Evolutionary conservation across 495 filamentous ascomycete species (phyloP).

Genomic region (Bacidia gigantensis): DNA sequence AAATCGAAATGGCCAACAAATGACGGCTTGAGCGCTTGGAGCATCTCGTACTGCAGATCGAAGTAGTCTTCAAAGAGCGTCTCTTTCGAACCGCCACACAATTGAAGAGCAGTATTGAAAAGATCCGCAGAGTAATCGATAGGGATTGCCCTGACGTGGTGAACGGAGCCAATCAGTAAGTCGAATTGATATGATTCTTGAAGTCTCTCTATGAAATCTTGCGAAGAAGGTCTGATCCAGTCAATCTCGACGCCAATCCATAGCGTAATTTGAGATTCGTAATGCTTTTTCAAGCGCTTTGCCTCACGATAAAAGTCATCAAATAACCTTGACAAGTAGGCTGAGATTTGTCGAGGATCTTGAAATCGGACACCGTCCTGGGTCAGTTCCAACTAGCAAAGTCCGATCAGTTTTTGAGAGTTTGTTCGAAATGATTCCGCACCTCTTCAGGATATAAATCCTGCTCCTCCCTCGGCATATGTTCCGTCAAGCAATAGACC

Average conservation of each 20-base stretch:
- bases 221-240: conserved; percentile 65
- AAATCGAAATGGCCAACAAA: conserved; percentile 93
- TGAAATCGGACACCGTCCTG: neutral
- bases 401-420: too few relatives aligned
- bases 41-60: conserved; percentile 73
- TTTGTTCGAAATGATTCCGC: neutral
- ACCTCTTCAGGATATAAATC: conserved; percentile 95
- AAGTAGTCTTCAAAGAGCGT: conserved; percentile 67
- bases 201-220: conserved; percentile 41
- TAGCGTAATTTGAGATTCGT: conserved; percentile 58
- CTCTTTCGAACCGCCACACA: conserved; percentile 53
- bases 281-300: conserved; percentile 51
- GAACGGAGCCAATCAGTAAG: conserved; percentile 81
- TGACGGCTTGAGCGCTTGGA: conserved; percentile 53
- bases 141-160: conserved; percentile 72
- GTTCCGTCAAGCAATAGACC: conserved; percentile 84
- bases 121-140: conserved; percentile 69
- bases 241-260: conserved; percentile 87
- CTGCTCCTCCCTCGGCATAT: conserved; percentile 68
- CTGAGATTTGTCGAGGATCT: conserved; percentile 19
- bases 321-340: conserved; percentile 41
- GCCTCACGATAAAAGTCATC: conserved; percentile 60
- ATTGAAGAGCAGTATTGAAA: conserved; percentile 49
- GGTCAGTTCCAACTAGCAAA: neutral
- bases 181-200: conserved; percentile 52